These are phyloP conservation scores for Ceratobasidium theobromae DNA, from an alignment of 1,284 basidiomycete species.

Conservation along the genomic window DNA sequence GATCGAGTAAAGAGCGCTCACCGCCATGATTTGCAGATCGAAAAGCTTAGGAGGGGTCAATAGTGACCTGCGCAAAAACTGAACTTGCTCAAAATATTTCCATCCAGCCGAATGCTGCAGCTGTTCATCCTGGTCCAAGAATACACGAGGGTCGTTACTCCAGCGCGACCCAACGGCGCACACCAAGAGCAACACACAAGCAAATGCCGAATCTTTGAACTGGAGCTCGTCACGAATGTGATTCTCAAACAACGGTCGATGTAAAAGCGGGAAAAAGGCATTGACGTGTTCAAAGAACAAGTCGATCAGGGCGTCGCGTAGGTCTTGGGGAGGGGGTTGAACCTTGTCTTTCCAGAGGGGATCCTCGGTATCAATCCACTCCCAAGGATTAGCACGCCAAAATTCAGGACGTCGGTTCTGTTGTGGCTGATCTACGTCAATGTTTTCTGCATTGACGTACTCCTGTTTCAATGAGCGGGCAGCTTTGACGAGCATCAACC, in stretches of 20 bases:
- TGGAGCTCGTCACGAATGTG: conserved; percentile 60
- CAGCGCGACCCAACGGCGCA: conserved; percentile 74
- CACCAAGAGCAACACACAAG: conserved; percentile 66
- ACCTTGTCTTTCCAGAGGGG: conserved; percentile 43
- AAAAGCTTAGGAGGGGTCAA: conserved; percentile 64
- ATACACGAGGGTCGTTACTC: conserved; percentile 64
- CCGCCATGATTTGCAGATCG: conserved; percentile 66
- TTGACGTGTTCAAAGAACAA: conserved; percentile 70
- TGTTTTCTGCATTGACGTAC: conserved; percentile 46
- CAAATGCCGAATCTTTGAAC: conserved; percentile 61
- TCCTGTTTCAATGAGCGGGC: conserved; percentile 68
- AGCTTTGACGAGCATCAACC: conserved; percentile 62
- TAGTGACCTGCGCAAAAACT: conserved; percentile 52
- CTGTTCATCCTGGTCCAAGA: conserved; percentile 44
- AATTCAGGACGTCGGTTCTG: conserved; percentile 40
- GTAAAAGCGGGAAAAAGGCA: conserved; percentile 68
- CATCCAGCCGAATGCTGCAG: conserved; percentile 63
- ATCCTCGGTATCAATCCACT: conserved; percentile 49
- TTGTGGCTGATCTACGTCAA: not conserved
- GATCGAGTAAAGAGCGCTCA: conserved; percentile 39
- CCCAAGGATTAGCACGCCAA: conserved; percentile 42
- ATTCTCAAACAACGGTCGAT: conserved; percentile 72
- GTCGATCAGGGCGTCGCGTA: conserved; percentile 62
- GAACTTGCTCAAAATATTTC: conserved; percentile 71
- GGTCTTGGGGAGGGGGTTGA: conserved; percentile 61